Conservation (phyloP, 1,284 basidiomycete species). For the Meripilus lineatus region DNA sequence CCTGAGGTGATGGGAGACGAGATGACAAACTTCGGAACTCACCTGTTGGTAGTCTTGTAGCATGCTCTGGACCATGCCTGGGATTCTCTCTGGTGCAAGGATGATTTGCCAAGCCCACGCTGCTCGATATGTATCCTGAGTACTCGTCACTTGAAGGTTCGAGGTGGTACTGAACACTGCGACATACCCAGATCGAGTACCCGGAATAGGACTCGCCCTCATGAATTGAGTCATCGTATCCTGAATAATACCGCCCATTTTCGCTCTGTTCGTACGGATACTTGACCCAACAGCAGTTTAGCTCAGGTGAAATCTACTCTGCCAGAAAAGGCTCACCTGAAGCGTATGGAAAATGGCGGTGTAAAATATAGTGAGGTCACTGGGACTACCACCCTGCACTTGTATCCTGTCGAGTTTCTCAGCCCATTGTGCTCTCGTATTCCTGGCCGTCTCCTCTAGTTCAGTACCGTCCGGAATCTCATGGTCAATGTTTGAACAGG, state of each 20-base stretch:
- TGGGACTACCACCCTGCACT: slow-evolving; percentile 50
- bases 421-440: slow-evolving; percentile 61
- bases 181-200: slow-evolving; percentile 75
- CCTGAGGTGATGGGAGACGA: neutral
- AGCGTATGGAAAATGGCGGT: slow-evolving; percentile 67
- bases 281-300: too few species aligned
- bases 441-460: slow-evolving; percentile 58
- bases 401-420: slow-evolving; percentile 66
- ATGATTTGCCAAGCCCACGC: slow-evolving; percentile 78
- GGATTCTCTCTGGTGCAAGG: slow-evolving; percentile 69
- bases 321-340: slow-evolving; percentile 42
- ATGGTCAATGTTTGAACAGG: slow-evolving; percentile 53
- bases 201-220: slow-evolving; percentile 69
- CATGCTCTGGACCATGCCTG: slow-evolving; percentile 77
- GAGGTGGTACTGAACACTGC: neutral
- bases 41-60: slow-evolving; percentile 72
- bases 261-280: slow-evolving; percentile 81
- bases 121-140: slow-evolving; percentile 73
- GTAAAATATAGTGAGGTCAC: slow-evolving; percentile 55
- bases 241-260: slow-evolving; percentile 70
- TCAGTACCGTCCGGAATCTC: slow-evolving; percentile 59
- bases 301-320: too few species aligned
- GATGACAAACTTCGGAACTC: too few species aligned
- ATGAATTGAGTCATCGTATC: slow-evolving; percentile 63
- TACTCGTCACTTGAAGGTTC: slow-evolving; percentile 1